Conservation (phyloP, 257 asterid species). For the Striga asiatica region DNA sequence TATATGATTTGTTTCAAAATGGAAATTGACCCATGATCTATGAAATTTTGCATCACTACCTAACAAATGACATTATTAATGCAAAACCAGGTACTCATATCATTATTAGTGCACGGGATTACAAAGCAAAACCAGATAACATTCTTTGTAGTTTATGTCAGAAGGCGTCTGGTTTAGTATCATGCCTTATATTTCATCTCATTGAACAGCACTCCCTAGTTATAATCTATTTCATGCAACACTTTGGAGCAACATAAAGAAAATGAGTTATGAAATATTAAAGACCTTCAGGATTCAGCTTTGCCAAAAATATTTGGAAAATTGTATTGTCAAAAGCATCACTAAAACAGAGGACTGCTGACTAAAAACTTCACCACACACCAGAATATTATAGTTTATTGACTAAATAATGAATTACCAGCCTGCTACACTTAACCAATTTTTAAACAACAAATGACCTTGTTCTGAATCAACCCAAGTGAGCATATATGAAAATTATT, state of each 20-base stretch:
- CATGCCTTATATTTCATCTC: conserved; percentile 7
- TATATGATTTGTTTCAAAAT: background rate
- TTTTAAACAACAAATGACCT: background rate
- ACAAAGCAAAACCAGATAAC: too few relatives aligned
- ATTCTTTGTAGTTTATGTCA: too few relatives aligned
- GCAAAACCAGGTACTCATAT: too few relatives aligned
- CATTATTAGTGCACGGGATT: too few relatives aligned
- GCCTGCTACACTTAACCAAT: conserved; percentile 2
- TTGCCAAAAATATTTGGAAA: too few relatives aligned
- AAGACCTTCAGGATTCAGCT: background rate
- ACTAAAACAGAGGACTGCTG: too few relatives aligned
- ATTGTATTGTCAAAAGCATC: too few relatives aligned
- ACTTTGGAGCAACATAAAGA: background rate
- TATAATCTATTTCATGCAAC: background rate
- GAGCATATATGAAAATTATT: background rate
- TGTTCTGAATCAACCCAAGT: background rate
- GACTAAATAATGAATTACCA: too few relatives aligned
- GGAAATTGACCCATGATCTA: conserved; percentile 9
- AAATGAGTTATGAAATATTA: background rate
- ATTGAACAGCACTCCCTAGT: background rate
- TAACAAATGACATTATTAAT: background rate
- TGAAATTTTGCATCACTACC: background rate
- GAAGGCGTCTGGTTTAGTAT: too few relatives aligned
- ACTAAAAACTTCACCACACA: too few relatives aligned
- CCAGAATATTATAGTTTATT: too few relatives aligned